Evolutionary conservation across 2,329 filamentous ascomycete genomes (phyloP).

Genomic region (Xylariaceae sp.): DNA sequence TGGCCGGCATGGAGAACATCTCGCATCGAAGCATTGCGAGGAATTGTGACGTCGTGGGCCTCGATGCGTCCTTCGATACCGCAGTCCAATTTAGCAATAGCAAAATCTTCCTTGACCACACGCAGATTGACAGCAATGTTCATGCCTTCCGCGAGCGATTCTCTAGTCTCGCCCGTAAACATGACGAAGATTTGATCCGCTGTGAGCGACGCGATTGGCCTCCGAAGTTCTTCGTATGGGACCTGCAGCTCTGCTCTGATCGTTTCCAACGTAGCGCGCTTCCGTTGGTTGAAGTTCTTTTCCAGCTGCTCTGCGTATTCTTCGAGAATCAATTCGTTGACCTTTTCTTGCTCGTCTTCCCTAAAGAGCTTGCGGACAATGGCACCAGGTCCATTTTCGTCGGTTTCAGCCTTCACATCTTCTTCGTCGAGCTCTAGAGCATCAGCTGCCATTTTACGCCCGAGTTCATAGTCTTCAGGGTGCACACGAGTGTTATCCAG

Average conservation of each 20-base stretch:
- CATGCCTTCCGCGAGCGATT: constrained; percentile 84
- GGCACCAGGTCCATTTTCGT: constrained; percentile 83
- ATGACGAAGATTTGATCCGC: constrained; percentile 89
- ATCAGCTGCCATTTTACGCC: constrained; percentile 97
- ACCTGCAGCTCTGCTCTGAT: constrained; percentile 90
- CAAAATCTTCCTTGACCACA: constrained; percentile 85
- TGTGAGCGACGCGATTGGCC: constrained; percentile 66
- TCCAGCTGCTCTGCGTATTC: constrained; percentile 96
- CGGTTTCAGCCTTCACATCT: constrained; percentile 90
- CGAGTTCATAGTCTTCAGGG: constrained; percentile 96
- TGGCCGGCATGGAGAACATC: constrained; percentile 75
- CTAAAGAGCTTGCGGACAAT: constrained; percentile 94
- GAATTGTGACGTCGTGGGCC: constrained; percentile 73
- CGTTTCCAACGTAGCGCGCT: constrained; percentile 91
- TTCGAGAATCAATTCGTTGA: constrained; percentile 93
- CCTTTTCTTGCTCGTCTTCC: constrained; percentile 87
- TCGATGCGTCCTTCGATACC: constrained; percentile 88
- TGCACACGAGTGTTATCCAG: constrained; percentile 96
- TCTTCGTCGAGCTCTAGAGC: constrained; percentile 95
- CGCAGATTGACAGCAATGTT: constrained; percentile 86
- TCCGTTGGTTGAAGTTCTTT: constrained; percentile 86
- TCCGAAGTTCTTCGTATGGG: constrained; percentile 90
- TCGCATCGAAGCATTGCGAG: constrained; percentile 60
- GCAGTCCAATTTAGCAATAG: constrained; percentile 89
- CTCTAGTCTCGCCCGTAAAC: constrained; percentile 87